Evolutionary conservation across 1,284 basidiomycete genomes (phyloP).

Genomic region (Leccinum pachyderme): DNA sequence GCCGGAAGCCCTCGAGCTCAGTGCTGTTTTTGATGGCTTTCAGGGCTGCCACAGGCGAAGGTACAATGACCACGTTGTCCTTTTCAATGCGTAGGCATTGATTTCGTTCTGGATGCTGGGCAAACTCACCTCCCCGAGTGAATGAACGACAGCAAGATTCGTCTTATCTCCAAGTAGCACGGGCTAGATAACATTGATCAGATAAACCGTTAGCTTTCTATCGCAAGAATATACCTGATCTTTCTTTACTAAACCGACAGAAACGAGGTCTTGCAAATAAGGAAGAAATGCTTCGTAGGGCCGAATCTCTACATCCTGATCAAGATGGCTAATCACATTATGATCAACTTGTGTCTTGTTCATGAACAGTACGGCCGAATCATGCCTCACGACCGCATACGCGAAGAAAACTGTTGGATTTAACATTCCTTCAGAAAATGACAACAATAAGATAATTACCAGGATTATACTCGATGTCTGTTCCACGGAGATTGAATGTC

Average conservation of each 20-base stretch:
- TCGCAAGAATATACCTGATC: slow-evolving; percentile 36
- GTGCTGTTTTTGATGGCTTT: slow-evolving; percentile 89
- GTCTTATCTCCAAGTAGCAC: slow-evolving; percentile 71
- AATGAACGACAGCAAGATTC: slow-evolving; percentile 76
- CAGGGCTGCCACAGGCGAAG: slow-evolving; percentile 77
- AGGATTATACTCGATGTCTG: slow-evolving; percentile 92
- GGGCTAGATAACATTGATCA: slow-evolving; percentile 37
- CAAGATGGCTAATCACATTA: slow-evolving; percentile 58
- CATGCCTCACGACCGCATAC: slow-evolving; percentile 78
- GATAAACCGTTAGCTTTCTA: not conserved
- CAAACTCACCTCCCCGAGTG: slow-evolving; percentile 59
- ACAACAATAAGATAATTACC: slow-evolving; percentile 33
- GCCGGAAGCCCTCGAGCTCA: slow-evolving; percentile 89
- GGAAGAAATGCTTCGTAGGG: slow-evolving; percentile 72
- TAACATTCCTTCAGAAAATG: not conserved
- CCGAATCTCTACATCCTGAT: slow-evolving; percentile 60
- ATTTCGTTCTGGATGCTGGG: not conserved
- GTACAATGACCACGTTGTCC: slow-evolving; percentile 58
- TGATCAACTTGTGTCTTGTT: slow-evolving; percentile 63
- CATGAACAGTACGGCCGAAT: slow-evolving; percentile 73
- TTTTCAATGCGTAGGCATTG: slow-evolving; percentile 20
- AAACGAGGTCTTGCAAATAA: slow-evolving; percentile 54
- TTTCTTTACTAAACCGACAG: slow-evolving; percentile 44
- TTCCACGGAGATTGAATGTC: slow-evolving; percentile 93
- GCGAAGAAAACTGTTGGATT: slow-evolving; percentile 80